Base-by-base conservation (phyloP, 2,329 filamentous ascomycete species). In the Blastomyces gilchristii region DNA sequence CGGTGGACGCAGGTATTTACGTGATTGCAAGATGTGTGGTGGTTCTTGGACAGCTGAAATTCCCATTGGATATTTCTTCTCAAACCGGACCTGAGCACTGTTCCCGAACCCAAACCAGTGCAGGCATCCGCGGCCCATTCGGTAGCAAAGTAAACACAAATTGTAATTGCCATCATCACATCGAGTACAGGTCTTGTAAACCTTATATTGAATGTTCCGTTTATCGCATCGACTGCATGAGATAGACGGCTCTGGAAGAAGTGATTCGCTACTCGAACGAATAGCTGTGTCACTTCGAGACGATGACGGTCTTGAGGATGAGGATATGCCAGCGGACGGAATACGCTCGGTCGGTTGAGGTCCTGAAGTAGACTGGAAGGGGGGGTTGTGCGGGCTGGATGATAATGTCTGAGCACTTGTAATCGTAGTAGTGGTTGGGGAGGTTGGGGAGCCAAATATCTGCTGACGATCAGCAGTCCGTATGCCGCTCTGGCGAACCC, bases 91-190 rank as follows among this genome's bases (percentile, higher is more conserved):
- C 77, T 85, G 84, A 0, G 90, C 91, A 4, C 83, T 82, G 68
- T 87, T 82, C 2, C 90, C 90, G 72, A 97, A 96, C 1, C 93
- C 92, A 68, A 87, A 91, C 91, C 91, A 97, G 72, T 94, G 85
- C 22, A 85, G 80, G 72, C 93, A 97, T 12, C 92, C 92, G 70
- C 84, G 84, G 9, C 87, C 87, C 14, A 79, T 73, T 37, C 90
- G 86, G 73, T 95, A 97, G 77, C 93, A 97, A 66, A 82, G 81
- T 1, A 89, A 76, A 71, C 93, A 97, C 12, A 97, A 79, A 71
- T 92, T 88, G 80, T 87, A 96, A 57, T 84, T 79, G 0, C 90
- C 90, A 6, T 81, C 77, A 18, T 83, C 80, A 73, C 93, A 97
- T 59, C 80, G 79, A 1, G 77, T 74, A 74, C 93, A 97, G 71